A percentile compares a stretch with the other conserved stretches of the same genome.
Conservation (phyloP, 257 asterid genomes). For the Solanum phureja region DNA sequence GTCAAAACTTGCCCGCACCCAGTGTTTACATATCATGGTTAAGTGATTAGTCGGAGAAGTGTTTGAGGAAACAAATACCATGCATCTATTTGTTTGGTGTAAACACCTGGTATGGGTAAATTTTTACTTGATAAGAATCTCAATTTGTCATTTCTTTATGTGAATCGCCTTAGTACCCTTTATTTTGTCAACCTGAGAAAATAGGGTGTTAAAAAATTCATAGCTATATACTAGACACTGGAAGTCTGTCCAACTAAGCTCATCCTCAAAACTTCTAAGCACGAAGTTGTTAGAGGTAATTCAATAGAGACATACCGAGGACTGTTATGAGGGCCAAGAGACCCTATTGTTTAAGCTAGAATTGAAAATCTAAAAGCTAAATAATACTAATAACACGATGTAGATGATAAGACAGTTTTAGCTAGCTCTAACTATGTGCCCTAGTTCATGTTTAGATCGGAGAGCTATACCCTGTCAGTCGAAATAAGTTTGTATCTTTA, state of each 20-base stretch:
- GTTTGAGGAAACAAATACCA: not conserved
- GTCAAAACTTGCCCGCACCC: not conserved
- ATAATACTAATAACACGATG: not conserved
- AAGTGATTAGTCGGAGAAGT: not conserved
- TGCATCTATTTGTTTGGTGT: not conserved
- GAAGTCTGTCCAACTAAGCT: not conserved
- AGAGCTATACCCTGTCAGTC: not conserved
- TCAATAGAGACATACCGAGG: not conserved
- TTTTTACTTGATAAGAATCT: not conserved
- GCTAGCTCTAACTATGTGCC: not conserved
- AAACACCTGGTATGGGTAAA: not conserved
- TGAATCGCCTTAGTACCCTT: not conserved
- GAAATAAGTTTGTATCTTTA: not conserved
- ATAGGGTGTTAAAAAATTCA: not conserved
- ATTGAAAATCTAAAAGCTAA: not conserved
- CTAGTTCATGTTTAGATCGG: not conserved
- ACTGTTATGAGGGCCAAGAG: not conserved
- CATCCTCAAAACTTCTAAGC: not conserved
- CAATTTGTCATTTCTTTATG: not conserved
- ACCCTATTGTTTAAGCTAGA: not conserved
- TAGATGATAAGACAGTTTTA: not conserved
- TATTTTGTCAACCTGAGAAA: not conserved
- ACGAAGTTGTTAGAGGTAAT: not conserved
- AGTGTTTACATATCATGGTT: not conserved
- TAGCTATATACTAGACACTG: not conserved